Base-by-base conservation (phyloP, 495 filamentous ascomycete genomes). In the Evansstolkia leycettana region DNA sequence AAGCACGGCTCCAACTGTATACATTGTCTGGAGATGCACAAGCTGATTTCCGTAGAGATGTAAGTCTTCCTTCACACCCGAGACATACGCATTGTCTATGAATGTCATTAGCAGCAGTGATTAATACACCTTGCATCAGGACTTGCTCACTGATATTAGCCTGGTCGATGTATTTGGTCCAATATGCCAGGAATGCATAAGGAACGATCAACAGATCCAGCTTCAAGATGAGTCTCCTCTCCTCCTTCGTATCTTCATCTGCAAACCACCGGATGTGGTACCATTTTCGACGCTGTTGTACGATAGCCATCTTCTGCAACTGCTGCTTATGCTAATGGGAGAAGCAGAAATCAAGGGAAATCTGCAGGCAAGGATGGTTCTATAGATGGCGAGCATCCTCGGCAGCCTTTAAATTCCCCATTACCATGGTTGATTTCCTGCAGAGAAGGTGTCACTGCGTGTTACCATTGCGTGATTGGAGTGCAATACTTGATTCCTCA, bases 1-100 rank as follows among this genome's bases (percentile, higher is more conserved):
- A 1, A 68, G 27, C 12, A 70, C 67, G 9, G 62, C 62, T n/a
- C 69, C 69, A 28, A 73, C 42, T 10, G 60, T 65, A 43, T 68
- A 71, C 31, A 67, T 50, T 1, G 62, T 69, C 33, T 67, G 61
- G 4, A 68, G 52, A 15, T 65, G 52, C 12, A 67, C 57, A 20
- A 68, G 56, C 43, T 71, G 51, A 47, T 71, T 69, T 28, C 64
- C 64, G 10, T 60, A 31, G 31, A 71, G 52, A 2, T 42, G 37
- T 12, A 50, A 24, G 18, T 55, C 49, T 29, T 47, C 46, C 14
- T 52, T 47, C 5, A 55, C 34, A 2, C 52, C 50, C 20, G 42
- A 50, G 5, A 51, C 49, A 23, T 55, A 55, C 19, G 52, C 48
- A 46, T 51, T 55, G 39, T 53, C 46, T 52, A 20, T 8, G 13